phyloP scores from a whole-genome alignment of 192 early-diverging fungal species.

The Linnemannia hyalina region DNA sequence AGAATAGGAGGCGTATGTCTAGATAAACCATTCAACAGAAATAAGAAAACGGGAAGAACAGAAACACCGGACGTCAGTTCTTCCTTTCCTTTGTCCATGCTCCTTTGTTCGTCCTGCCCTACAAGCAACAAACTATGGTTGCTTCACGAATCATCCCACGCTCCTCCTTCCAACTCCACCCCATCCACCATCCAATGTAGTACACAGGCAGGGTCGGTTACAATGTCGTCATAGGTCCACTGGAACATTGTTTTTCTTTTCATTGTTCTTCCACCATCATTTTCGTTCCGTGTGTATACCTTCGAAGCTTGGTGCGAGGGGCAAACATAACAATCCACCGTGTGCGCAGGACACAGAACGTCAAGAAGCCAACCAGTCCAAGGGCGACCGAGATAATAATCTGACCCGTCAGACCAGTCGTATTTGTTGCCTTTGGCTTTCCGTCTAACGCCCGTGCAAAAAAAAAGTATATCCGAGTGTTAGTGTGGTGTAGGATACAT shows the following conservation, averaged over 20 bases:
- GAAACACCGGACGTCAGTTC: neutral
- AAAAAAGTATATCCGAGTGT: neutral
- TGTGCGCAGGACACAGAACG: constrained; percentile 55
- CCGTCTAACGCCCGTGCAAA: neutral
- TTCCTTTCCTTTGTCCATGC: neutral
- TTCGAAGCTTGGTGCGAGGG: constrained; percentile 51
- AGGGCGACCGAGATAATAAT: constrained; percentile 29
- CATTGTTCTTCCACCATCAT: neutral
- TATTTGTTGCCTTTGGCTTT: constrained; percentile 22
- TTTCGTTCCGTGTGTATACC: constrained; percentile 13
- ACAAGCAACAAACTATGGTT: neutral
- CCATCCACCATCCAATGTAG: neutral
- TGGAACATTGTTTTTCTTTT: neutral
- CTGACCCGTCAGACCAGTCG: constrained; percentile 48
- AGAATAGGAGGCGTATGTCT: constrained; percentile 63
- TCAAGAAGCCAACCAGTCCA: constrained; percentile 39
- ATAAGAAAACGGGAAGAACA: constrained; percentile 4
- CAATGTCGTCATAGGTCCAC: neutral
- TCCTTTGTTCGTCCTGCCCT: neutral
- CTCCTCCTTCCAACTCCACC: neutral
- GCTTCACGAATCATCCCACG: neutral
- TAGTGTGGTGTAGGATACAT: neutral
- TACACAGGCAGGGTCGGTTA: neutral
- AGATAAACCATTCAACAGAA: neutral
- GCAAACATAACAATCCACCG: constrained; percentile 59